Conservation (phyloP, 768 basidiomycete genomes). For the Lentinula sp. region DNA sequence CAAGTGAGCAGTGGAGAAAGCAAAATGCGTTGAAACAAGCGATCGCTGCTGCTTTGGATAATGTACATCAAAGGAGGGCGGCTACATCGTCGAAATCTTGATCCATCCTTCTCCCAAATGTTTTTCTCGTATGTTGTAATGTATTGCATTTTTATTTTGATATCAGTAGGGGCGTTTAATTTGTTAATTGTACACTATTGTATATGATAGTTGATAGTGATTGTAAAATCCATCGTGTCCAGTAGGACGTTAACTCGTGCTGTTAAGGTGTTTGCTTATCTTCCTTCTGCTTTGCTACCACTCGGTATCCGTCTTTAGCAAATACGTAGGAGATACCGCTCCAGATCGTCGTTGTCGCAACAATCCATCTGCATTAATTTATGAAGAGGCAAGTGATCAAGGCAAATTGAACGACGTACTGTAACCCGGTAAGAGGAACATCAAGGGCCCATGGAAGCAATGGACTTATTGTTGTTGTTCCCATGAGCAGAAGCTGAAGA, state of each 20-base stretch:
- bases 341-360: constrained; percentile 88
- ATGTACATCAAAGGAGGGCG: constrained; percentile 54
- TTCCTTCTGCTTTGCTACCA: constrained; percentile 34
- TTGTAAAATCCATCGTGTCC: neutral
- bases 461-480: constrained; percentile 78
- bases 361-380: constrained; percentile 55
- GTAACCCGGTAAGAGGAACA: constrained; percentile 55
- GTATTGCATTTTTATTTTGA: neutral
- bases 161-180: neutral
- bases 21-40: constrained; percentile 56
- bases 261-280: constrained; percentile 17
- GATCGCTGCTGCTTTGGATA: constrained; percentile 60
- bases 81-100: constrained; percentile 12
- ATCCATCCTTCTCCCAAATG: neutral
- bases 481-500: constrained; percentile 89
- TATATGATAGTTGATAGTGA: neutral
- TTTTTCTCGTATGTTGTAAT: neutral
- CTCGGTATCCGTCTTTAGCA: constrained; percentile 65
- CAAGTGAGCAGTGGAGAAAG: constrained; percentile 58
- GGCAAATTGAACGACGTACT: constrained; percentile 46
- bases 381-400: constrained; percentile 2
- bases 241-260: neutral
- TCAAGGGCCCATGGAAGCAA: constrained; percentile 59
- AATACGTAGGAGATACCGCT: constrained; percentile 83
- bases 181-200: neutral